phyloP scores from a whole-genome alignment of 1,284 basidiomycete genomes.

The Retiboletus fuscus region DNA sequence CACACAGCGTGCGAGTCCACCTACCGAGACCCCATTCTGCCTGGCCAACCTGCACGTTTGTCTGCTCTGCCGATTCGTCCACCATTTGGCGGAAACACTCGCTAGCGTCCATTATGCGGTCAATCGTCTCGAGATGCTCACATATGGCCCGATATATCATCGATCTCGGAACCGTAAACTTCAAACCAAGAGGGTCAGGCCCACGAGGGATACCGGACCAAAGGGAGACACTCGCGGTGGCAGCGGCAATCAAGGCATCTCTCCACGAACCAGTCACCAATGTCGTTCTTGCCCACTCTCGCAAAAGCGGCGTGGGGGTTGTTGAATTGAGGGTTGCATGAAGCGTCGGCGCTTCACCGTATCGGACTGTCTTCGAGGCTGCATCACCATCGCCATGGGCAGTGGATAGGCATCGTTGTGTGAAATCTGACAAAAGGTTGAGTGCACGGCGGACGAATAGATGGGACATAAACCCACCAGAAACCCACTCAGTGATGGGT shows the following conservation, averaged over 20 bases:
- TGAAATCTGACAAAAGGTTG: too few species aligned
- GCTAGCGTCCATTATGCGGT: too few species aligned
- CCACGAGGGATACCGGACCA: rapidly evolving
- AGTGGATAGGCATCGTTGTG: too few species aligned
- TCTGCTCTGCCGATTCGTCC: background rate
- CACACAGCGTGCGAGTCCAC: background rate
- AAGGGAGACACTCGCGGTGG: background rate
- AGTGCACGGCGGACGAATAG: too few species aligned
- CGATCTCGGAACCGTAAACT: background rate
- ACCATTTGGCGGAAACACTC: background rate
- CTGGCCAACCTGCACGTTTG: background rate
- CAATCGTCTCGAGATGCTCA: too few species aligned
- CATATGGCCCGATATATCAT: too few species aligned
- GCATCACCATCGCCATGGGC: too few species aligned
- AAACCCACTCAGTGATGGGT: too few species aligned
- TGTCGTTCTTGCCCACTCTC: constrained; percentile 8
- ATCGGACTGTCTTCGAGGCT: too few species aligned
- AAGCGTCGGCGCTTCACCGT: too few species aligned
- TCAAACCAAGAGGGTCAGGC: background rate
- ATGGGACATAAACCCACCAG: too few species aligned
- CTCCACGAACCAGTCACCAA: background rate
- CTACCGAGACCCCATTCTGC: constrained; percentile 2
- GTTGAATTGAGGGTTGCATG: background rate
- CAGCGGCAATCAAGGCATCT: background rate
- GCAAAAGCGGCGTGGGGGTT: background rate